phyloP scores from a whole-genome alignment of 257 asterid genomes.

The Plantago elongata region DNA sequence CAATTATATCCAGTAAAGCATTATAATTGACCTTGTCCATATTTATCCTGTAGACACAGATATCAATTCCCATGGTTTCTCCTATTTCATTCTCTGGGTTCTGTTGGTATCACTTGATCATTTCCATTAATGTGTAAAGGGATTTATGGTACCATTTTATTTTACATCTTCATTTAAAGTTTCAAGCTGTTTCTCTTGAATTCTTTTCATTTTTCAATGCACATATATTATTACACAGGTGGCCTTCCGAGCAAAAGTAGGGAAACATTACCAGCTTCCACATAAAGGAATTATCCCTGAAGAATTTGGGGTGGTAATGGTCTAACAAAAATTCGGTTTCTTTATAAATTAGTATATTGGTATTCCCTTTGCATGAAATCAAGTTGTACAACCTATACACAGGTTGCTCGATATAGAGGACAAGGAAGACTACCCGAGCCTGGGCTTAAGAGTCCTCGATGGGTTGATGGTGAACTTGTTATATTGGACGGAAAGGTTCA shows the following conservation, averaged over 20 bases:
- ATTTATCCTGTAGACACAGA: no score
- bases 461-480: slow-evolving; percentile 99
- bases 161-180: background rate
- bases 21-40: no score
- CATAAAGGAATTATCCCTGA: slow-evolving; percentile 94
- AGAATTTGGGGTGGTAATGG: slow-evolving; percentile 95
- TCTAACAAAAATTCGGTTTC: slow-evolving; percentile 12
- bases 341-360: slow-evolving; percentile 13
- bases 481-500: slow-evolving; percentile 89
- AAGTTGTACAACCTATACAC: slow-evolving; percentile 18
- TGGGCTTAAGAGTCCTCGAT: slow-evolving; percentile 75
- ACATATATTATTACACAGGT: slow-evolving; percentile 43
- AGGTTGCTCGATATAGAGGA: slow-evolving; percentile 96
- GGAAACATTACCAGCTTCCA: slow-evolving; percentile 85
- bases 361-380: slow-evolving; percentile 14
- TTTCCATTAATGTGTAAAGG: no score
- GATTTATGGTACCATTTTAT: background rate
- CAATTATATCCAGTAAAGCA: no score
- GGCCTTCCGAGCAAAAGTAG: slow-evolving; percentile 93
- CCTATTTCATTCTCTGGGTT: no score
- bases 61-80: no score
- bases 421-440: slow-evolving; percentile 94
- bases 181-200: background rate
- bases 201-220: slow-evolving; percentile 1
- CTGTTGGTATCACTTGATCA: no score